Percentiles rank a stretch among this genome's conserved stretches.
These are phyloP conservation scores for Paracorniculantispora psalliotae DNA, from an alignment of 2,329 filamentous ascomycete genomes.

Conservation along the genomic window DNA sequence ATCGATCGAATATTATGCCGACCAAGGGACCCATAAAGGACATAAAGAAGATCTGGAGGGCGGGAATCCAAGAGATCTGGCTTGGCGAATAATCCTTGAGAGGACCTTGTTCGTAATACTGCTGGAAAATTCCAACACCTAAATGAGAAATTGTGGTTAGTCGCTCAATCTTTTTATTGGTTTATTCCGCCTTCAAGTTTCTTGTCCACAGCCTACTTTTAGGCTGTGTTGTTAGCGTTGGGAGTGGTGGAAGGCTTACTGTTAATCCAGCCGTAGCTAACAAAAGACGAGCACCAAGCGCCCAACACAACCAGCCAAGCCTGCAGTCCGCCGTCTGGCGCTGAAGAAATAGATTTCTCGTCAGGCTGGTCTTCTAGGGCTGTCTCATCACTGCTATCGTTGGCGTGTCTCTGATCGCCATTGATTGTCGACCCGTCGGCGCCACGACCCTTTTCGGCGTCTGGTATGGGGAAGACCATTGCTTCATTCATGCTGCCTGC, in stretches of 20 bases:
- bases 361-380: background rate
- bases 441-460: background rate
- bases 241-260: constrained; percentile 16
- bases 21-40: constrained; percentile 38
- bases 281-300: constrained; percentile 28
- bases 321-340: background rate
- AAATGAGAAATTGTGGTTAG: background rate
- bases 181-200: background rate
- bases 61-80: constrained; percentile 51
- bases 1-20: constrained; percentile 48
- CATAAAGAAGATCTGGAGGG: constrained; percentile 36
- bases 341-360: background rate
- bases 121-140: constrained; percentile 45
- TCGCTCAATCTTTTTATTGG: background rate
- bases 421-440: background rate
- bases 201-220: background rate
- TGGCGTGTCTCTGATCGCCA: background rate
- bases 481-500: background rate
- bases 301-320: constrained; percentile 27
- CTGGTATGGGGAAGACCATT: background rate
- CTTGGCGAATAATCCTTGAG: constrained; percentile 42
- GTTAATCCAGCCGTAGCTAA: constrained; percentile 28
- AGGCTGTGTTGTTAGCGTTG: background rate
- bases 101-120: constrained; percentile 44
- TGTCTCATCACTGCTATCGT: background rate